These are phyloP conservation scores for Solanum verrucosum DNA, from an alignment of 257 asterid species.

Conservation along the genomic window DNA sequence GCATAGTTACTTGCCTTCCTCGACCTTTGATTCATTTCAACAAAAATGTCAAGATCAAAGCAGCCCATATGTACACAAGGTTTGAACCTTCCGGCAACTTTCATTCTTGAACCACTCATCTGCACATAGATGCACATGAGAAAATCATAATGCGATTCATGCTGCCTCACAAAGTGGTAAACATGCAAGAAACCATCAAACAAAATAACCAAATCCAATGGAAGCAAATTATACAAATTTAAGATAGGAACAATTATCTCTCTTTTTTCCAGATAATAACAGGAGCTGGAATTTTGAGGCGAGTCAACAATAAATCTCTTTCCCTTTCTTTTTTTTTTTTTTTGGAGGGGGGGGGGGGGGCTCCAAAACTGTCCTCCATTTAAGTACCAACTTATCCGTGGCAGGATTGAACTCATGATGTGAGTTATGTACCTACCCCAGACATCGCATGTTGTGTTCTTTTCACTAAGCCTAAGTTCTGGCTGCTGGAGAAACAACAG, in stretches of 20 bases:
- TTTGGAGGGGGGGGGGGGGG: background rate
- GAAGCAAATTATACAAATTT: background rate
- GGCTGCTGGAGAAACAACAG: background rate
- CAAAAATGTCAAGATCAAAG: slow-evolving; percentile 75
- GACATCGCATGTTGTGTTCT: background rate
- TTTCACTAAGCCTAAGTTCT: background rate
- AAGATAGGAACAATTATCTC: background rate
- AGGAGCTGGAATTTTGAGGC: background rate
- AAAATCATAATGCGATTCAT: background rate
- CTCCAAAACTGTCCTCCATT: background rate
- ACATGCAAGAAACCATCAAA: background rate
- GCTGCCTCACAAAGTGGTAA: background rate
- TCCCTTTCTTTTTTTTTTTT: background rate
- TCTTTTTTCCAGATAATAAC: background rate
- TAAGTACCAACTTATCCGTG: background rate
- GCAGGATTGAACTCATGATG: background rate
- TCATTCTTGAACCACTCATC: slow-evolving; percentile 85
- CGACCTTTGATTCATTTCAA: slow-evolving; percentile 69
- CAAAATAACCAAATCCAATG: background rate
- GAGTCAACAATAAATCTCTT: background rate
- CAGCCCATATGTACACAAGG: slow-evolving; percentile 76
- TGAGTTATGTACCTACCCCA: background rate
- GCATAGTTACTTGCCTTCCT: slow-evolving; percentile 54
- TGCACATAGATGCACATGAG: slow-evolving; percentile 12
- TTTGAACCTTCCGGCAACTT: slow-evolving; percentile 70